These are phyloP conservation scores for Hanseniaspora vineae DNA, from an alignment of 805 yeast genomes.

Conservation along the genomic window DNA sequence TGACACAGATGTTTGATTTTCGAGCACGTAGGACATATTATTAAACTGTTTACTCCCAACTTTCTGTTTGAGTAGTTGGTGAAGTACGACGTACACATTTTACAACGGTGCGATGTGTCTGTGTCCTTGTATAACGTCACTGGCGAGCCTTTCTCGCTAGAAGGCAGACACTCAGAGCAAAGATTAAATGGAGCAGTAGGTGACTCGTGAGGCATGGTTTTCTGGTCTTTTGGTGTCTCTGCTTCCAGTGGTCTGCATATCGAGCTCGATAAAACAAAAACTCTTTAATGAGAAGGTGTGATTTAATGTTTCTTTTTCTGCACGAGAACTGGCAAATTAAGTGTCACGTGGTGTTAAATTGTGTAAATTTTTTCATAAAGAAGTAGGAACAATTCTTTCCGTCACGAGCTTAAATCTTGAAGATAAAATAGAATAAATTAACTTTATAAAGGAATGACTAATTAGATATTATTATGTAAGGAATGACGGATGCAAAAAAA, in stretches of 20 bases:
- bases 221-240: no score
- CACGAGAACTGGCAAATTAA: neutral
- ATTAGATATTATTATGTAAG: neutral
- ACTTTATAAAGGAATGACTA: neutral
- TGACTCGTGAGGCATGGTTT: neutral
- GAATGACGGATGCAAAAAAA: neutral
- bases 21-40: constrained; percentile 72
- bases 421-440: no score
- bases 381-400: neutral
- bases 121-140: neutral
- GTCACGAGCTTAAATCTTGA: no score
- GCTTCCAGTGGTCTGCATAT: no score
- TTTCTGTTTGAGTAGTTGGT: constrained; percentile 50
- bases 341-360: no score
- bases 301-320: neutral
- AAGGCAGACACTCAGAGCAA: neutral
- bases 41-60: constrained; percentile 41
- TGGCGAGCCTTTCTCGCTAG: neutral
- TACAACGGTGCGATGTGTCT: constrained; percentile 32
- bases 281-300: no score
- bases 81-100: constrained; percentile 74
- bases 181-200: neutral
- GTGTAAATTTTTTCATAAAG: no score
- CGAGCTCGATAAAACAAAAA: no score
- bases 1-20: constrained; percentile 76